Evolutionary conservation across 225 moss, liverwort and hornwort genomes (phyloP), one percentile per base, ranked within the genome.

Genomic region (Straminergon stramineum): DNA sequence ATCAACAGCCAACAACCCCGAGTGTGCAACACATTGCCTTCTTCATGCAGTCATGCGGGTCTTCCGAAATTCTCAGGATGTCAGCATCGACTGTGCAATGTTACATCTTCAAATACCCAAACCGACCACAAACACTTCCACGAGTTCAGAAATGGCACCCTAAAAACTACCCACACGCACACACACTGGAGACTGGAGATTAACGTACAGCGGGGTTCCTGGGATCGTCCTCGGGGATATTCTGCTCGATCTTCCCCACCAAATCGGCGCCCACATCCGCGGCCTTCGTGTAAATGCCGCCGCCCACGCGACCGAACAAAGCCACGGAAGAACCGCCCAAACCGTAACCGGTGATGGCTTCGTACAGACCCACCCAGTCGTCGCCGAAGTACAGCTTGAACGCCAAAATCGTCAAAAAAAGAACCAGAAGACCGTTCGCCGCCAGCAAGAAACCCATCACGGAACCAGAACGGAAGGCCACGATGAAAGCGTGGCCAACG

Each of bases 381-480:
- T 96, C 93, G 13, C 89, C 78, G 56, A 91, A 98, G 91, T 92
- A 98, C 2, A 95, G 67, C 93, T 97, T 98, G 92, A 98, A 98
- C 53, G 79, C 63, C 83, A 98, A 85, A 82, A 98, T 98, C 7
- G 98, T 95, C 60, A 95, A 13, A 75, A 98, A 98, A 10, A 98
- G 75, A 2, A 97, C 98, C 19, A 98, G 85, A 1, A 98, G 87
- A 27, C 98, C 96, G 56, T 92, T 94, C 1, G 96, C 91, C 7
- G 98, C 93, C 17, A 98, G 90, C 88, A 96, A 77, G 85, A 98
- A 98, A 7, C 98, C 98, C 98, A 98, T 98, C 41, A 98, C 96
- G 12, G 98, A 85, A 23, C 98, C 96, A 1, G 98, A 97, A 27
- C 98, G 87, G 90, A 98, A 98, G 5, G 98, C 98, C 9, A 95